phyloP scores from a whole-genome alignment of 805 yeast species.

The Candida saitoana region DNA sequence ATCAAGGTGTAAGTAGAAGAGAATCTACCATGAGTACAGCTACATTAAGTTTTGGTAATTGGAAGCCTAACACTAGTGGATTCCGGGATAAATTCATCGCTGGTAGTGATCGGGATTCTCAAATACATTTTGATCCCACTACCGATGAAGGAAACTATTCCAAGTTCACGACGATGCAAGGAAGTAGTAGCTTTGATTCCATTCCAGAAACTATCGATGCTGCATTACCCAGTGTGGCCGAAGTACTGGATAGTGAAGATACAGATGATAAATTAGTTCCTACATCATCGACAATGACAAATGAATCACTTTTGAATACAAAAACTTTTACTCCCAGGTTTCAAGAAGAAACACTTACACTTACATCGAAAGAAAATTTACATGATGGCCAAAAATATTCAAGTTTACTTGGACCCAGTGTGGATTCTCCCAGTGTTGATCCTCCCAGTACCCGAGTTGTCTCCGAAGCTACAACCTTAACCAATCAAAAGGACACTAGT shows the following conservation, averaged over 20 bases:
- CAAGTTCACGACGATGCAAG: slow-evolving; percentile 24
- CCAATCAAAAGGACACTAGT: neutral
- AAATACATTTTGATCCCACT: slow-evolving; percentile 23
- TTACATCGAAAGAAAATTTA: slow-evolving; percentile 12
- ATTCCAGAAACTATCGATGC: slow-evolving; percentile 41
- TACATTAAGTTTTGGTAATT: slow-evolving; percentile 46
- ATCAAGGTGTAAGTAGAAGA: slow-evolving; percentile 16
- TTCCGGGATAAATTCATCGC: slow-evolving; percentile 47
- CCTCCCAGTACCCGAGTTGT: neutral
- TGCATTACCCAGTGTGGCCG: slow-evolving; percentile 33
- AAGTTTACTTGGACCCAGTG: slow-evolving; percentile 20
- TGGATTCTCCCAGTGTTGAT: too few relatives aligned
- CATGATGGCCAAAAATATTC: slow-evolving; percentile 18
- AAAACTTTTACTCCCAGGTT: slow-evolving; percentile 18
- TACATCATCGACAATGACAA: slow-evolving; percentile 9
- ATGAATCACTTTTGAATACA: slow-evolving; percentile 24
- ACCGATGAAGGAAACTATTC: slow-evolving; percentile 20
- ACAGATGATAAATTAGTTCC: slow-evolving; percentile 11
- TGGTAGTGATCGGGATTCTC: slow-evolving; percentile 38
- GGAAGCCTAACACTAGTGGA: slow-evolving; percentile 57
- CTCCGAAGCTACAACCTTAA: neutral
- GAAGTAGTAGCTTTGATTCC: slow-evolving; percentile 23
- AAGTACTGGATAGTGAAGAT: slow-evolving; percentile 22
- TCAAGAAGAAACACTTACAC: slow-evolving; percentile 27
- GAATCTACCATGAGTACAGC: slow-evolving; percentile 32